phyloP scores from a whole-genome alignment of 768 basidiomycete genomes.

The Boletus reticuloceps region DNA sequence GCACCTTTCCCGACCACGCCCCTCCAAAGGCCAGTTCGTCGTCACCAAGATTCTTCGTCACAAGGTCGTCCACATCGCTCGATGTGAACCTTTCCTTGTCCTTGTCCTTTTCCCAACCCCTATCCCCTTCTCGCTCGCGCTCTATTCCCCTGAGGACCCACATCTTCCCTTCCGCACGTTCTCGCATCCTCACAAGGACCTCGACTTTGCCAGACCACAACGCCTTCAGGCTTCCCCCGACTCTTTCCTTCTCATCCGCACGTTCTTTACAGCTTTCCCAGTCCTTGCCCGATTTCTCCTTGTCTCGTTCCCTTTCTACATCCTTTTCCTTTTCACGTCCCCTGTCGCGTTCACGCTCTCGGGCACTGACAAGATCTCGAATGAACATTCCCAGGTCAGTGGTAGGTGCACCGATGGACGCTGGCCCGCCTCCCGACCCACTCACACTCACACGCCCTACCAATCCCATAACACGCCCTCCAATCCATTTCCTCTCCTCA shows the following conservation, averaged over 20 bases:
- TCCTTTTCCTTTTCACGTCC: constrained; percentile 37
- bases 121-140: constrained; percentile 27
- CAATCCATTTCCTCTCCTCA: constrained; percentile 30
- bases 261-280: constrained; percentile 33
- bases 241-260: constrained; percentile 33
- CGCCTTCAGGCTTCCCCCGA: constrained; percentile 32
- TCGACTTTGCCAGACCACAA: constrained; percentile 35
- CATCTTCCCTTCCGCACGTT: constrained; percentile 25
- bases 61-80: constrained; percentile 31
- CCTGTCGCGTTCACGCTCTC: constrained; percentile 28
- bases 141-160: constrained; percentile 13
- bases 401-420: constrained; percentile 44
- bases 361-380: constrained; percentile 36
- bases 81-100: constrained; percentile 20
- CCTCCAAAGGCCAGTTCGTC: constrained; percentile 34
- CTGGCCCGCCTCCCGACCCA: constrained; percentile 35
- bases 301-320: constrained; percentile 33
- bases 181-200: constrained; percentile 25
- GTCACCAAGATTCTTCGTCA: constrained; percentile 24
- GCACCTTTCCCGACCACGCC: constrained; percentile 41
- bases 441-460: constrained; percentile 37
- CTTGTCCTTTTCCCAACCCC: constrained; percentile 27
- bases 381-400: constrained; percentile 55
- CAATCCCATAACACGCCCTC: constrained; percentile 37
- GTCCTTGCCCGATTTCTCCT: constrained; percentile 36